phyloP scores from a whole-genome alignment of 2,329 filamentous ascomycete species.

The Colletotrichum costaricense region DNA sequence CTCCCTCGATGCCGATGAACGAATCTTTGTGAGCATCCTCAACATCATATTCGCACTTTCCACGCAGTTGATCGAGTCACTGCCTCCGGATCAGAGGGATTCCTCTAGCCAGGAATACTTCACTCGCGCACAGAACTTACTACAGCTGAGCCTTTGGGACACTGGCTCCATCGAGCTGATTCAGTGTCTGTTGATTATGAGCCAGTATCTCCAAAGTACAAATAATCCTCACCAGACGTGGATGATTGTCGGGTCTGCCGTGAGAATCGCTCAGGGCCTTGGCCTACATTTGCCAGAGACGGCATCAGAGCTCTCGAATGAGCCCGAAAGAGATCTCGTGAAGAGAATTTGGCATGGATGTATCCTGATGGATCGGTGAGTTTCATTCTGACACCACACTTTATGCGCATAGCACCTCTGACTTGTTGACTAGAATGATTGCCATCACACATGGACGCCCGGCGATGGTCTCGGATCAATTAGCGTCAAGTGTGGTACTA shows the following conservation, averaged over 20 bases:
- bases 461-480: constrained; percentile 45
- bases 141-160: constrained; percentile 56
- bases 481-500: constrained; percentile 42
- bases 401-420: neutral
- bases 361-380: constrained; percentile 51
- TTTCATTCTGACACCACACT: fast-evolving
- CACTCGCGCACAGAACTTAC: constrained; percentile 52
- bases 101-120: constrained; percentile 54
- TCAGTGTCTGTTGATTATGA: constrained; percentile 59
- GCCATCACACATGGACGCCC: constrained; percentile 49
- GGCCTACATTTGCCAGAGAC: constrained; percentile 57
- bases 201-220: constrained; percentile 61
- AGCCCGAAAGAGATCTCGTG: constrained; percentile 41
- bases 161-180: constrained; percentile 55
- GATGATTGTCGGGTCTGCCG: constrained; percentile 59
- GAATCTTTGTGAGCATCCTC: constrained; percentile 55
- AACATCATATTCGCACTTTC: constrained; percentile 60
- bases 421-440: constrained; percentile 43
- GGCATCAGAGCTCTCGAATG: constrained; percentile 30
- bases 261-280: constrained; percentile 58
- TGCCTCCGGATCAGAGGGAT: constrained; percentile 52
- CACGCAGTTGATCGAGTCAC: constrained; percentile 54
- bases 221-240: constrained; percentile 59
- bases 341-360: constrained; percentile 51
- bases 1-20: constrained; percentile 49